Percentiles rank a stretch among this genome's conserved stretches.
These are phyloP conservation scores for Andrographis paniculata DNA, from an alignment of 305 asterid genomes.

Conservation along the genomic window DNA sequence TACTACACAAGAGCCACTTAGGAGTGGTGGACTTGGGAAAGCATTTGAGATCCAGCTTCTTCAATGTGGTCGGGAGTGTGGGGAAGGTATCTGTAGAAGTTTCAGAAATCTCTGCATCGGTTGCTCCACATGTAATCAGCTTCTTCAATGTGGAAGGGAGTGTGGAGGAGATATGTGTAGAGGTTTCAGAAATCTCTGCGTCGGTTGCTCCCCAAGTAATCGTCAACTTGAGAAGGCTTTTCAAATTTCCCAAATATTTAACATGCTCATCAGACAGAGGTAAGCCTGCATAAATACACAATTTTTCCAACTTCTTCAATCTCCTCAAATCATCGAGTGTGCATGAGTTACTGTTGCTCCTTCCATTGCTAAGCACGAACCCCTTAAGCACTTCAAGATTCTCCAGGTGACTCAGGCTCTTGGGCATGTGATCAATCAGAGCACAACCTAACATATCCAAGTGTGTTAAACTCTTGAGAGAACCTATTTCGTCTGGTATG, in stretches of 20 bases:
- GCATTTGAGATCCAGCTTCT: slow-evolving; percentile 45
- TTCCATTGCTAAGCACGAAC: slow-evolving; percentile 20
- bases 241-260: slow-evolving; percentile 11
- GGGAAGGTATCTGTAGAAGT: too few relatives aligned
- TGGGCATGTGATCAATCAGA: slow-evolving; percentile 38
- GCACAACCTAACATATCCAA: slow-evolving; percentile 48
- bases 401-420: slow-evolving; percentile 22
- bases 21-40: slow-evolving; percentile 24
- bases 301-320: slow-evolving; percentile 19
- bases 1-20: slow-evolving; percentile 24
- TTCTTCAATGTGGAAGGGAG: slow-evolving; percentile 27
- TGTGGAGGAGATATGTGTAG: too few relatives aligned
- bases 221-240: slow-evolving; percentile 23
- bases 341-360: slow-evolving; percentile 4
- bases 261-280: slow-evolving; percentile 12
- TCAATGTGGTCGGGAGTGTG: slow-evolving; percentile 24
- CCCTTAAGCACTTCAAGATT: slow-evolving; percentile 37
- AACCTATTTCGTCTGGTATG: slow-evolving; percentile 25
- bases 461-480: slow-evolving; percentile 23
- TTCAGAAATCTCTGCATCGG: too few relatives aligned
- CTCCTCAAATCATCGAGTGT: slow-evolving; percentile 25
- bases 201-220: slow-evolving; percentile 40
- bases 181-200: too few relatives aligned
- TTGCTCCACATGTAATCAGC: slow-evolving; percentile 42
- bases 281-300: slow-evolving; percentile 29